Evolutionary conservation across 2,329 filamentous ascomycete species (phyloP).

Genomic region (Neopestalotiopsis sp.): DNA sequence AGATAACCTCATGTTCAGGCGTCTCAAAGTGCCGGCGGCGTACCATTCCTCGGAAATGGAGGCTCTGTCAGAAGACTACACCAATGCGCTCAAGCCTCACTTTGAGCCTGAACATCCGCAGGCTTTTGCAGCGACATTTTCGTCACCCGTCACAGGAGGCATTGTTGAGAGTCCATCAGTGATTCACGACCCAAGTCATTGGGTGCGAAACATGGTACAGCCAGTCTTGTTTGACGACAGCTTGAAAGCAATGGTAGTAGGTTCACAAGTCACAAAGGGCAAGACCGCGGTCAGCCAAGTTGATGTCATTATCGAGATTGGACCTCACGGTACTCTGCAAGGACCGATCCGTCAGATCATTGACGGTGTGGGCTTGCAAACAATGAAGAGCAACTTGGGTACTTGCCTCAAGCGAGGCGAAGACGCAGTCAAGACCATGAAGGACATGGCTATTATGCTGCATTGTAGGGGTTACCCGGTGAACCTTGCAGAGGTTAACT

Average conservation of each 20-base stretch:
- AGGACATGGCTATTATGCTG: slow-evolving; percentile 17
- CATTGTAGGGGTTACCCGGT: slow-evolving; percentile 22
- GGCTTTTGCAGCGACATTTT: neutral
- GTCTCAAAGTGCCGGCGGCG: slow-evolving; percentile 30
- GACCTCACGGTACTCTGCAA: slow-evolving; percentile 14
- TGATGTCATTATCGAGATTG: slow-evolving; percentile 15
- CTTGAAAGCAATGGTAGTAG: slow-evolving; percentile 40
- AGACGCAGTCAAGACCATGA: slow-evolving; percentile 32
- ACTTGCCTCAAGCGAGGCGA: slow-evolving; percentile 21
- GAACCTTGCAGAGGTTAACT: slow-evolving; percentile 24
- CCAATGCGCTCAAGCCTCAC: slow-evolving; percentile 8
- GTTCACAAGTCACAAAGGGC: slow-evolving; percentile 26
- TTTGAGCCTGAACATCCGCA: neutral
- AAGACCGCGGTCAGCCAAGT: slow-evolving; percentile 21
- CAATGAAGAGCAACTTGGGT: slow-evolving; percentile 3
- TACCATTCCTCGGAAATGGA: slow-evolving; percentile 39
- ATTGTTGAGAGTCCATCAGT: neutral
- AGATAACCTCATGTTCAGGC: slow-evolving; percentile 21
- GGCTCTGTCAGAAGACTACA: slow-evolving; percentile 26
- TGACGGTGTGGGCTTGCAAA: slow-evolving; percentile 14
- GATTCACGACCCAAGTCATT: slow-evolving; percentile 25
- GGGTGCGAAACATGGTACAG: slow-evolving; percentile 31
- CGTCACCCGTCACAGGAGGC: slow-evolving; percentile 14
- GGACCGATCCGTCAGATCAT: slow-evolving; percentile 26
- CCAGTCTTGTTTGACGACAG: slow-evolving; percentile 37